Percentiles rank a stretch among this genome's conserved stretches.
Evolutionary conservation across 2,329 filamentous ascomycete species (phyloP).

Genomic region (Hypocrella siamensis): DNA sequence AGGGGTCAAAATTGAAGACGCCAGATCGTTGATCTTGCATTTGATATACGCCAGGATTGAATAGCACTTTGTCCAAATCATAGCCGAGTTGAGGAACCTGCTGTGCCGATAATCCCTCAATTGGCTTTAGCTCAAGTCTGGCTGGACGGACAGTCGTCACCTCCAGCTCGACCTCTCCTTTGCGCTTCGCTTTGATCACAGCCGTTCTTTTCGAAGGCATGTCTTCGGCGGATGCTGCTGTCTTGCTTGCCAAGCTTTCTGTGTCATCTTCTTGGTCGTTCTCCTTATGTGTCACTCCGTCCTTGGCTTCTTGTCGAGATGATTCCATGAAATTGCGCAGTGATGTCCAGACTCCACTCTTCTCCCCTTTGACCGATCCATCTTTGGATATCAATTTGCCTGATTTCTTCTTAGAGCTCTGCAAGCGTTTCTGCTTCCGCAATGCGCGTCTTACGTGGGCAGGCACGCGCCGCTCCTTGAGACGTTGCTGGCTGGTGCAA

Average conservation of each 20-base stretch:
- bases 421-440: too few relatives aligned
- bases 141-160: constrained; percentile 14
- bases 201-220: neutral
- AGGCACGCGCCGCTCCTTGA: neutral
- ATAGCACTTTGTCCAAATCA: constrained; percentile 76
- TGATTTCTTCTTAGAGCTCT: too few relatives aligned
- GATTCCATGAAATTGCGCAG: constrained; percentile 12
- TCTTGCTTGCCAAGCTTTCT: neutral
- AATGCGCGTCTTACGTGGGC: too few relatives aligned
- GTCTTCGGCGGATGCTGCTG: neutral
- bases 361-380: neutral
- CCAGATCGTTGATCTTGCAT: constrained; percentile 76
- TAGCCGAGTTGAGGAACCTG: constrained; percentile 42
- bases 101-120: constrained; percentile 14
- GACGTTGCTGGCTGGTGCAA: constrained; percentile 1
- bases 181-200: constrained; percentile 3
- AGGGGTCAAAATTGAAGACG: constrained; percentile 95
- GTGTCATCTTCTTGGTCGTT: constrained; percentile 2
- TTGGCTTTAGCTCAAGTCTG: constrained; percentile 12
- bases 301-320: neutral
- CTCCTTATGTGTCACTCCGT: neutral
- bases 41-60: constrained; percentile 86
- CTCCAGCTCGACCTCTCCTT: constrained; percentile 5
- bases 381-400: too few relatives aligned
- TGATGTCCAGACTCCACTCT: constrained; percentile 12